A percentile compares a stretch with the other conserved stretches of the same genome.
phyloP scores from a whole-genome alignment of 2,329 filamentous ascomycete genomes.

The Fusarium siculi region DNA sequence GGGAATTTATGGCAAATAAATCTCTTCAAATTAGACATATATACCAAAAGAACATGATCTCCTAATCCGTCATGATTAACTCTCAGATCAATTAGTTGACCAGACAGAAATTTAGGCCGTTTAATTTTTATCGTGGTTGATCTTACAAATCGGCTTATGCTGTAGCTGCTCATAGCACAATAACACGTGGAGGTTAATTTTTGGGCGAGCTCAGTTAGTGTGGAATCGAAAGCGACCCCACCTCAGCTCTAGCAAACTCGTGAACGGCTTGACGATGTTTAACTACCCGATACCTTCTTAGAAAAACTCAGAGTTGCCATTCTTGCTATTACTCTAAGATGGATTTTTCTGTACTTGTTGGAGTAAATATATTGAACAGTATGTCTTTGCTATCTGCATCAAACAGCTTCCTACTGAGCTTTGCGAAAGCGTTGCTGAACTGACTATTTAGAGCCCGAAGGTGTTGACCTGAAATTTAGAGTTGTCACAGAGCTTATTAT shows the following conservation, averaged over 20 bases:
- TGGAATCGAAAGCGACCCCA: fast-evolving
- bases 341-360: too few relatives aligned
- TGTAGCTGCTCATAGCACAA: neutral
- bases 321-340: neutral
- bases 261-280: neutral
- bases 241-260: too few relatives aligned
- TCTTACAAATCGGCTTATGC: neutral
- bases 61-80: too few relatives aligned
- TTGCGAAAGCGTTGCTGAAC: too few relatives aligned
- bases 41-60: neutral
- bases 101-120: too few relatives aligned
- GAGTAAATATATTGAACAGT: too few relatives aligned
- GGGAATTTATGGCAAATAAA: too few relatives aligned
- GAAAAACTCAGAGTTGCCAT: neutral
- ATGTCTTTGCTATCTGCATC: too few relatives aligned
- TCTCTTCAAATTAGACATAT: too few relatives aligned
- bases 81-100: neutral
- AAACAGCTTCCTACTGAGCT: too few relatives aligned
- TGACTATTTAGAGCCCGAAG: fast-evolving
- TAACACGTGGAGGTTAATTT: fast-evolving
- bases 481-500: too few relatives aligned
- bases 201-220: neutral
- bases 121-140: neutral
- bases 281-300: neutral
- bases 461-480: too few relatives aligned